phyloP scores from a whole-genome alignment of 2,329 filamentous ascomycete species.

The Fusarium tanahbumbuense region DNA sequence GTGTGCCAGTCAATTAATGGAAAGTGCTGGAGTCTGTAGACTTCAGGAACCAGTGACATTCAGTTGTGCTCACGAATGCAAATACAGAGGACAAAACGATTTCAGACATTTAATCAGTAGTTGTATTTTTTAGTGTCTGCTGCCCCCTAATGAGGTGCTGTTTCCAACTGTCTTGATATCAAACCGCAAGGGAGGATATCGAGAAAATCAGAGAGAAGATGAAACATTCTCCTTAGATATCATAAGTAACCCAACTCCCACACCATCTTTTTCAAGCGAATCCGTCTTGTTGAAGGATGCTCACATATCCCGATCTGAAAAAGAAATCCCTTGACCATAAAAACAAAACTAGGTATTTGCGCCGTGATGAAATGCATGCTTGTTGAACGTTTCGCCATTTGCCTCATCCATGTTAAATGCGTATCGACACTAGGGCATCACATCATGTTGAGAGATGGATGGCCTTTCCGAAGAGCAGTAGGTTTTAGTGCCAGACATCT shows the following conservation, averaged over 20 bases:
- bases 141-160: conserved; percentile 2
- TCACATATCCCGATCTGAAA: conserved; percentile 41
- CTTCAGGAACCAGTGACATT: background rate
- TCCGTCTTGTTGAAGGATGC: conserved; percentile 46
- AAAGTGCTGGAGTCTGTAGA: background rate
- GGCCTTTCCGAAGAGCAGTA: conserved; percentile 8
- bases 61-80: background rate
- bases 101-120: conserved; percentile 12
- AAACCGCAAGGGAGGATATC: background rate
- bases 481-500: conserved; percentile 36
- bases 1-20: too few relatives aligned
- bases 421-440: conserved; percentile 32
- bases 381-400: conserved; percentile 50
- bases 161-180: conserved; percentile 2
- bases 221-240: conserved; percentile 37
- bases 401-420: conserved; percentile 50
- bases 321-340: conserved; percentile 26
- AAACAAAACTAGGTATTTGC: conserved; percentile 45
- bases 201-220: conserved; percentile 23
- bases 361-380: conserved; percentile 50
- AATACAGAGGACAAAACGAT: background rate
- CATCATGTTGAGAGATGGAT: conserved; percentile 28
- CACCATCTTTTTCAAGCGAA: conserved; percentile 37
- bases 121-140: conserved; percentile 30
- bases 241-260: conserved; percentile 45